phyloP scores from a whole-genome alignment of 768 basidiomycete species.

The Macrocybe gigantea region DNA sequence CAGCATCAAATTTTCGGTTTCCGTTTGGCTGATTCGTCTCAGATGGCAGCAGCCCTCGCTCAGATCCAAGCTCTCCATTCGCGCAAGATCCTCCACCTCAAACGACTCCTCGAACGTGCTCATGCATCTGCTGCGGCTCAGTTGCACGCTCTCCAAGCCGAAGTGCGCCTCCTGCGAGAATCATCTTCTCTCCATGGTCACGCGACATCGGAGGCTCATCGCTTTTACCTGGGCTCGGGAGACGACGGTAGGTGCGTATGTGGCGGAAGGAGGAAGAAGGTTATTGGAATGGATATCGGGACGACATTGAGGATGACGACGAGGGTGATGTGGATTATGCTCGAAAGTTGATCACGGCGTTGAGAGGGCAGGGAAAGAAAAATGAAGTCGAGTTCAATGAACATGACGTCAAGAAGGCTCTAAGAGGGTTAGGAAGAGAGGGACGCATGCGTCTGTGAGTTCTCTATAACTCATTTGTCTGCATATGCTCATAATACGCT shows the following conservation, averaged over 20 bases:
- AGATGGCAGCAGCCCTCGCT: slow-evolving; percentile 36
- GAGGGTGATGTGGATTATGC: slow-evolving; percentile 27
- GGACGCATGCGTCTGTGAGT: slow-evolving; percentile 71
- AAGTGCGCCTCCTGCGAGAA: slow-evolving; percentile 59
- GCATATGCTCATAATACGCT: background rate
- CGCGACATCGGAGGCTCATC: slow-evolving; percentile 9
- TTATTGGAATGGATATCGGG: slow-evolving; percentile 70
- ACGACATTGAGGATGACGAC: slow-evolving; percentile 37
- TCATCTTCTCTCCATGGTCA: slow-evolving; percentile 17
- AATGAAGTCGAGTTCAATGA: slow-evolving; percentile 64
- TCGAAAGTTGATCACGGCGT: slow-evolving; percentile 32
- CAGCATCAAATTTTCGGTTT: background rate
- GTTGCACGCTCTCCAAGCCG: slow-evolving; percentile 80
- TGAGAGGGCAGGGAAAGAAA: slow-evolving; percentile 29
- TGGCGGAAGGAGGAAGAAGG: slow-evolving; percentile 56
- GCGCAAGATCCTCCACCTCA: slow-evolving; percentile 65
- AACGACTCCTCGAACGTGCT: slow-evolving; percentile 73
- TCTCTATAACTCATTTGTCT: background rate
- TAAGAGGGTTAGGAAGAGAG: slow-evolving; percentile 57
- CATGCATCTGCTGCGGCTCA: slow-evolving; percentile 78
- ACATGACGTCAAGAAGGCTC: slow-evolving; percentile 57
- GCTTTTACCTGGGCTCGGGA: slow-evolving; percentile 15
- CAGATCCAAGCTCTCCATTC: slow-evolving; percentile 36
- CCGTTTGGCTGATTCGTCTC: background rate
- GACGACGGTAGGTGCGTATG: slow-evolving; percentile 39